Base-by-base conservation (phyloP, 2,329 filamentous ascomycete genomes). In the Macrophomina phaseolina region DNA sequence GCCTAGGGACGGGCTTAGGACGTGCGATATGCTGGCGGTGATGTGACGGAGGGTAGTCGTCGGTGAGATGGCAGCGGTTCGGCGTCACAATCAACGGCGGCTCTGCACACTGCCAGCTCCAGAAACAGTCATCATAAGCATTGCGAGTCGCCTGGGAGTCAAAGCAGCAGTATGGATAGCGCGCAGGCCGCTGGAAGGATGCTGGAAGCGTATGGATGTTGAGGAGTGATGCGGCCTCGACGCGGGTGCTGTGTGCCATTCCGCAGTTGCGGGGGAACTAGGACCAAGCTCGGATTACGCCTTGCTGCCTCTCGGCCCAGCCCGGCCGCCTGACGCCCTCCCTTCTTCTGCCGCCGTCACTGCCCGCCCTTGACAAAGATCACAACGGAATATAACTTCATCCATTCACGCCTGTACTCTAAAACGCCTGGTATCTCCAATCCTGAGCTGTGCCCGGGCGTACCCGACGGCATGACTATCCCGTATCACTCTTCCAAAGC, bases 21-120 rank as follows among this genome's bases (percentile, higher is more conserved):
- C 65, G 49, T 62, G 48, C 65, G 65, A 49, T 67, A 66, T 67
- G 56, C 65, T 48, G 56, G 56, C 56, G 32, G 52, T 48, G 65
- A 63, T 55, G 65, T 62, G 38, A 56, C 45, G 56, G 23, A 23
- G 23, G 23, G 65, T 23, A 55, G 49, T 49, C 49, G 58, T 42
- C 49, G 65, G 58, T 63, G 65, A 51, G 53, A 67, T 62, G 56
- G 58, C 48, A 48, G 49, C 38, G 48, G 65, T 61, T 46, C 48
- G 56, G 65, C 55, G 52, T 52, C 56, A 38, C 46, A 45, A 56
- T 67, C 65, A 67, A 67, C 65, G 65, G 55, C 64, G 55, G 56
- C 65, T 52, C 38, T 67, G 55, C 56, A 62, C 65, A 63, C 65
- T 67, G 56, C 55, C 55, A 67, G 65, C 65, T 62, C 49, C 65